phyloP scores from a whole-genome alignment of 148 eudicot genomes.

The Oxyria digyna region DNA sequence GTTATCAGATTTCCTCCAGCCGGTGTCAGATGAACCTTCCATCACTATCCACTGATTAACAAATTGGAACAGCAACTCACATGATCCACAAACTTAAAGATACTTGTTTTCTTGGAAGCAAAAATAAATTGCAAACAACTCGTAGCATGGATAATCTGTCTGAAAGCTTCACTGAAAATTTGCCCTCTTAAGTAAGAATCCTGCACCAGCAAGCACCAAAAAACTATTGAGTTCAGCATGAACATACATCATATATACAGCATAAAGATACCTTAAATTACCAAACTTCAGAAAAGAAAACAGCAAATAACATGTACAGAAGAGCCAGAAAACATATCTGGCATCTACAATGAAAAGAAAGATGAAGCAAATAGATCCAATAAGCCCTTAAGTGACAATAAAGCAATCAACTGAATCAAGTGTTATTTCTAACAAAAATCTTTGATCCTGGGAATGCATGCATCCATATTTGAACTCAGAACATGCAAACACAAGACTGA shows the following conservation, averaged over 20 bases:
- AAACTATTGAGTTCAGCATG: not conserved
- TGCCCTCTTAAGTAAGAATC: not conserved
- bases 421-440: not conserved
- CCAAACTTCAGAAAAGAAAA: not conserved
- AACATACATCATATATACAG: not conserved
- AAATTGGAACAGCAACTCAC: conserved; percentile 10
- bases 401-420: too few species aligned
- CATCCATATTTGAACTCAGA: not conserved
- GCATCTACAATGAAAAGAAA: too few species aligned
- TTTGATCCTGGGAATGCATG: conserved; percentile 1
- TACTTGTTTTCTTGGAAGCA: not conserved
- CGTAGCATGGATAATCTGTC: not conserved
- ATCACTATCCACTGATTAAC: conserved; percentile 11
- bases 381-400: too few species aligned
- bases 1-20: conserved; percentile 42
- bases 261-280: not conserved
- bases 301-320: too few species aligned
- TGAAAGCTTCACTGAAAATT: not conserved
- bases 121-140: not conserved
- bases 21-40: conserved; percentile 49
- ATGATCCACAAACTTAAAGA: not conserved
- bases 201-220: not conserved
- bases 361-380: too few species aligned
- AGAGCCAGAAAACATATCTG: too few species aligned
- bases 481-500: not conserved